Evolutionary conservation across 169 alveolate genomes (phyloP), one percentile per base, ranked within the genome.

Genomic region (Theileria sp.): DNA sequence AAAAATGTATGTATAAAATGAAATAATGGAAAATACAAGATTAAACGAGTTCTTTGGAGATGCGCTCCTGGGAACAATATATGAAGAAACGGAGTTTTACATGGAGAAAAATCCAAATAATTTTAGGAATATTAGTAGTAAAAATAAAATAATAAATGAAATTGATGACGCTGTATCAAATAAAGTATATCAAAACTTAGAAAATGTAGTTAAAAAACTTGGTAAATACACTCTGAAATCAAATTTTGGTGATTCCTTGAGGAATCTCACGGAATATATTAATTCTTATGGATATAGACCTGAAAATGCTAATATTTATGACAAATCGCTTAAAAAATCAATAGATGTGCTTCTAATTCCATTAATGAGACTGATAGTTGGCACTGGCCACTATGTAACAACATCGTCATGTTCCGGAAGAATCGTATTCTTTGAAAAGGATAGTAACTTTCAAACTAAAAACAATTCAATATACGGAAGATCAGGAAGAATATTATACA

Each of bases 371-470:
- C 66, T 80, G 44, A 67, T 91, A n/a, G 62, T 85, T 17, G 74
- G 69, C 23, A 75, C 88, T 21, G 91, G 87, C 13, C 56, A 70
- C 25, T 91, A 77, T 64, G 87, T 77, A 34, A 91, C 91, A 28
- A 81, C 92, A 17, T 91, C 94, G 2, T 87, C 92, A 26, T 91
- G 94, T 62, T 91, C 94, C 8, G 94, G 94, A 19, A 76, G 94
- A 61, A 68, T 79, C 0, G 82, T 86, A 12, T 64, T 87, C 34
- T 87, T 91, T 77, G 77, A 68, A 56, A 79, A 79, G 23, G 77
- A 74, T 54, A 75, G 58, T 5, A 21, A 65, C 36, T 25, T 30
- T 36, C 76, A 73, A 8, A 67, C 66, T 13, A 83, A 77, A n/a
- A 65, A 73, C 3, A 26, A 79, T 10, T 13, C n/a, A 0, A 75